These are phyloP conservation scores for Botryotinia narcissicola DNA, from an alignment of 2,329 filamentous ascomycete genomes.

Conservation along the genomic window DNA sequence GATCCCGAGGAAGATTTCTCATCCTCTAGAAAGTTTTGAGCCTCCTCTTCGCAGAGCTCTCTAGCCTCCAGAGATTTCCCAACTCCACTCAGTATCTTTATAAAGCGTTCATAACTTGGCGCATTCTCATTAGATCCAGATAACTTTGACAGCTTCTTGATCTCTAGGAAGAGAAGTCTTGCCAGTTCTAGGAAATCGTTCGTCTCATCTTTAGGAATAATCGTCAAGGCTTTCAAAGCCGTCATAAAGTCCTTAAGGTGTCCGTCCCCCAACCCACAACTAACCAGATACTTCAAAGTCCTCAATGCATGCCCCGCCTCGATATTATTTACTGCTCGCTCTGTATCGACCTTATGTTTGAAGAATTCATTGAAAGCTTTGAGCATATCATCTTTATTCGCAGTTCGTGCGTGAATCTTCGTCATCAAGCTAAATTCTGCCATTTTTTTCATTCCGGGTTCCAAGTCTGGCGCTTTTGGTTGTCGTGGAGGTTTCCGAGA, in stretches of 20 bases:
- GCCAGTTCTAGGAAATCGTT: constrained; percentile 27
- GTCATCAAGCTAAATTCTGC: constrained; percentile 64
- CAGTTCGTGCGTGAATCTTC: constrained; percentile 62
- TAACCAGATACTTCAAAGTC: constrained; percentile 60
- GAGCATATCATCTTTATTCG: constrained; percentile 59
- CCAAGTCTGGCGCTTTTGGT: constrained; percentile 60
- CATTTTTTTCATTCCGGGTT: constrained; percentile 70
- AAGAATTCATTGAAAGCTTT: constrained; percentile 66
- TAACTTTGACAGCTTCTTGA: constrained; percentile 17
- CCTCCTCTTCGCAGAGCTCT: constrained; percentile 23
- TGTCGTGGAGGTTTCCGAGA: constrained; percentile 58
- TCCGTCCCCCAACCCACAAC: constrained; percentile 23
- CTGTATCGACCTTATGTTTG: constrained; percentile 48
- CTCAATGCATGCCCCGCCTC: constrained; percentile 61
- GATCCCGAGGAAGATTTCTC: neutral
- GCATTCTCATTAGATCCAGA: constrained; percentile 3
- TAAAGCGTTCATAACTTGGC: constrained; percentile 4
- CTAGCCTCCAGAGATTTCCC: constrained; percentile 33
- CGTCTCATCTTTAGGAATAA: constrained; percentile 30
- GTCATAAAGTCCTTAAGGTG: constrained; percentile 23
- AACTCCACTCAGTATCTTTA: constrained; percentile 25
- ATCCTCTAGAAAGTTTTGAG: neutral
- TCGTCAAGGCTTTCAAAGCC: constrained; percentile 25
- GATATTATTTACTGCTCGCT: constrained; percentile 57
- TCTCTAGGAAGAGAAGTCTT: constrained; percentile 29